These are phyloP conservation scores for Globisporangium cylindrosporum DNA, from an alignment of 352 stramenopile genomes.

Conservation along the genomic window DNA sequence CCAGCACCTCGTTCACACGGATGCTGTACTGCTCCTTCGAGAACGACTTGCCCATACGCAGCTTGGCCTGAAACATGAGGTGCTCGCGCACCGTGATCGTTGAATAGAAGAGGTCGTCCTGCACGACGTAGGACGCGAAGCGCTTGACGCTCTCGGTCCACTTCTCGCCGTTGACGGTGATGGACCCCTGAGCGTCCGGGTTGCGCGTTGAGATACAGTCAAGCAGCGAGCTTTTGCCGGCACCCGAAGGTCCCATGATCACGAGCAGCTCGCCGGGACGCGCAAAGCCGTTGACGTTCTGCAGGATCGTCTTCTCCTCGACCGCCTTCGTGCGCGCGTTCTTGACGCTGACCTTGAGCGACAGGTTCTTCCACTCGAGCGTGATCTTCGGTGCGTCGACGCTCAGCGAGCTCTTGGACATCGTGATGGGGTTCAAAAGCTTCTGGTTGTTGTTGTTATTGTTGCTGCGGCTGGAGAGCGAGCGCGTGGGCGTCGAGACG, in stretches of 20 bases:
- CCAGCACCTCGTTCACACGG: constrained; percentile 49
- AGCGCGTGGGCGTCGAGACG: too few species aligned
- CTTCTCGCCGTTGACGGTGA: constrained; percentile 60
- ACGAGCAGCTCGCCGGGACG: constrained; percentile 52
- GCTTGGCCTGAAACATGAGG: constrained; percentile 74
- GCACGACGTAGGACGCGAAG: constrained; percentile 71
- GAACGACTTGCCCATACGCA: constrained; percentile 58
- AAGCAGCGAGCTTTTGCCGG: constrained; percentile 92
- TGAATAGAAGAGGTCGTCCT: constrained; percentile 87
- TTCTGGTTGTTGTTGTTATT: too few species aligned
- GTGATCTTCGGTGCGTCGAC: too few species aligned
- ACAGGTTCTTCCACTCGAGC: too few species aligned
- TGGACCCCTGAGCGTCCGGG: constrained; percentile 48
- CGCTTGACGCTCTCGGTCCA: constrained; percentile 34
- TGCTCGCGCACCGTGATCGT: constrained; percentile 91
- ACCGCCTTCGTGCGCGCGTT: too few species aligned
- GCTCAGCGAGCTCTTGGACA: too few species aligned
- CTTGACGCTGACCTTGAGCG: too few species aligned
- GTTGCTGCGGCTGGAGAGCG: too few species aligned
- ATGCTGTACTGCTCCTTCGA: constrained; percentile 20
- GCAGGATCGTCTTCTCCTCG: constrained; percentile 31
- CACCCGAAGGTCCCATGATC: constrained; percentile 66
- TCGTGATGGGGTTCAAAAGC: too few species aligned
- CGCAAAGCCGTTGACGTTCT: constrained; percentile 41
- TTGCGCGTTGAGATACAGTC: constrained; percentile 93